phyloP scores from a whole-genome alignment of 768 basidiomycete species.

The Collybia sp. region DNA sequence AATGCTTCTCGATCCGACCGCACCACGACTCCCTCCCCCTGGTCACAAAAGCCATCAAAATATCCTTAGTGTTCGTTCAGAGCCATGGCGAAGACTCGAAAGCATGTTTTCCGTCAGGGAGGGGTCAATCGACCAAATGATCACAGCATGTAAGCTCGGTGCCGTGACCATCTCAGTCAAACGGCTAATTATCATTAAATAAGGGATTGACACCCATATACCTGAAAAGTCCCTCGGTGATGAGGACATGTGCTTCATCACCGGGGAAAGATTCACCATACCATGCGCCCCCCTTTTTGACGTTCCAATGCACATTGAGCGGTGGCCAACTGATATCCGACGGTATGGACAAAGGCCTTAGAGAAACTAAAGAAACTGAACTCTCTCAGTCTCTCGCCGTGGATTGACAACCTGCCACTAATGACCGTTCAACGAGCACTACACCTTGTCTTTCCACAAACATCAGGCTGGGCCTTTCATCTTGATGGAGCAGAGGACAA shows the following conservation, averaged over 20 bases:
- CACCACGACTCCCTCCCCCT: slow-evolving; percentile 26
- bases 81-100: slow-evolving; percentile 49
- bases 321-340: slow-evolving; percentile 34
- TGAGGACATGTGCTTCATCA: slow-evolving; percentile 31
- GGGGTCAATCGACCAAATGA: slow-evolving; percentile 22
- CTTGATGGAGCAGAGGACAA: slow-evolving; percentile 24
- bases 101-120: slow-evolving; percentile 32
- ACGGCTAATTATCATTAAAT: background rate
- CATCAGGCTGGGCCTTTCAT: slow-evolving; percentile 35
- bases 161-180: background rate
- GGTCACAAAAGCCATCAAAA: slow-evolving; percentile 46
- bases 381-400: slow-evolving; percentile 34
- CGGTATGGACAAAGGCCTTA: slow-evolving; percentile 24
- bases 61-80: slow-evolving; percentile 36
- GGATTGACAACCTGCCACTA: slow-evolving; percentile 49
- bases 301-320: slow-evolving; percentile 26
- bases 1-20: slow-evolving; percentile 25
- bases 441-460: slow-evolving; percentile 40
- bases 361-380: background rate
- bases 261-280: slow-evolving; percentile 37
- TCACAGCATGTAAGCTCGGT: slow-evolving; percentile 32
- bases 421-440: slow-evolving; percentile 43
- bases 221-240: slow-evolving; percentile 28
- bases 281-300: slow-evolving; percentile 36
- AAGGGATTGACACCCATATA: slow-evolving; percentile 35